Evolutionary conservation across 2,329 filamentous ascomycete species (phyloP).

Genomic region (Dothistroma septosporum): DNA sequence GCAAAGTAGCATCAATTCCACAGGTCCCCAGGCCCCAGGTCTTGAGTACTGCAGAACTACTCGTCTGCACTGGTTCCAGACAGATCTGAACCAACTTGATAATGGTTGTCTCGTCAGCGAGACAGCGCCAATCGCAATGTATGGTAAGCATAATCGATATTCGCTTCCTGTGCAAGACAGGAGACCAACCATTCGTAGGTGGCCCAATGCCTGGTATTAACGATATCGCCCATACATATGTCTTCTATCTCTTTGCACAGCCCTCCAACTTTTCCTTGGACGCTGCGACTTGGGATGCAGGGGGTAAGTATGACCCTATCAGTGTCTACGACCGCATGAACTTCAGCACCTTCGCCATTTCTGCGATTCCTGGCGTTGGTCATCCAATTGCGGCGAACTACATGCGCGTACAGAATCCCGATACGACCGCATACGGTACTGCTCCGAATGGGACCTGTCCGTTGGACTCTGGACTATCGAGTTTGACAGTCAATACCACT

Average conservation of each 20-base stretch:
- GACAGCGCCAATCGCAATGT: conserved; percentile 22
- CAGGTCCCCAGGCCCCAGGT: conserved; percentile 23
- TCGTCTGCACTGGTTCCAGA: conserved; percentile 32
- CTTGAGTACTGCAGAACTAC: conserved; percentile 29
- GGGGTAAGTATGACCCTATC: conserved; percentile 11
- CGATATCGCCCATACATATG: conserved; percentile 31
- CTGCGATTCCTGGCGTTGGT: conserved; percentile 16
- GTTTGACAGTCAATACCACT: background rate
- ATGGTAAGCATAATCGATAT: conserved; percentile 15
- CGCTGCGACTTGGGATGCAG: conserved; percentile 14
- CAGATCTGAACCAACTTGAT: conserved; percentile 21
- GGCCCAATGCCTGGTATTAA: conserved; percentile 25
- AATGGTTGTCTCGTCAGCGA: conserved; percentile 20
- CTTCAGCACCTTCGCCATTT: conserved; percentile 24
- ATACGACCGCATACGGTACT: conserved; percentile 14
- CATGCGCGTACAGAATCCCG: conserved; percentile 22
- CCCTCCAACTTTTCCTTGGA: conserved; percentile 23
- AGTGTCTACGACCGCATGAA: conserved; percentile 21
- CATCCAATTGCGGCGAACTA: conserved; percentile 29
- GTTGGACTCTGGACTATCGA: background rate
- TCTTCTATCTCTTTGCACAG: conserved; percentile 32
- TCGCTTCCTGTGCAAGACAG: background rate
- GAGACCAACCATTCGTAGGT: background rate
- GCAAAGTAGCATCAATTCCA: conserved; percentile 15
- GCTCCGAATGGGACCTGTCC: conserved; percentile 19